phyloP scores from a whole-genome alignment of 805 yeast species.

The Kazachstania martiniae region DNA sequence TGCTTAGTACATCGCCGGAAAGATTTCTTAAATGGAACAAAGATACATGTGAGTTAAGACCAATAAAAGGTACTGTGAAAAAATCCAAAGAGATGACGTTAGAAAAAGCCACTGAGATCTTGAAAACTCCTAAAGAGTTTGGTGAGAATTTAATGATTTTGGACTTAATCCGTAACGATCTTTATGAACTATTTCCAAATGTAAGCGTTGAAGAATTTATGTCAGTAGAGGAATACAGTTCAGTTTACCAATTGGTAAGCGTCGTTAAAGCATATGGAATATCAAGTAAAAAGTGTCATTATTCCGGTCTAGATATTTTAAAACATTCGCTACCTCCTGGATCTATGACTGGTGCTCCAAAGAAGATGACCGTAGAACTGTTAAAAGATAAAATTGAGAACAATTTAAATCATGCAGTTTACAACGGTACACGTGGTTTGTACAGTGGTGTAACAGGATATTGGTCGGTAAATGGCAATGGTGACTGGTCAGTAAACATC shows the following conservation, averaged over 20 bases:
- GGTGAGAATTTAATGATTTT: constrained; percentile 97
- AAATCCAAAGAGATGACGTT: constrained; percentile 44
- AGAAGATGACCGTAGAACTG: constrained; percentile 80
- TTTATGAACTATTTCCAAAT: constrained; percentile 50
- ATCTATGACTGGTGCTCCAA: constrained; percentile 99
- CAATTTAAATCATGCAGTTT: constrained; percentile 25
- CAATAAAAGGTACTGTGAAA: constrained; percentile 91
- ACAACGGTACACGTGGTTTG: constrained; percentile 47
- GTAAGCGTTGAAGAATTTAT: constrained; percentile 73
- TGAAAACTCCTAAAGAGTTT: constrained; percentile 80
- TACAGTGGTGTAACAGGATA: constrained; percentile 95
- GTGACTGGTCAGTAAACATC: constrained; percentile 95
- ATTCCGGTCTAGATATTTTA: constrained; percentile 69
- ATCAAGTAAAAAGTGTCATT: constrained; percentile 12
- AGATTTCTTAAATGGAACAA: constrained; percentile 75
- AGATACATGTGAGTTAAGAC: constrained; percentile 65
- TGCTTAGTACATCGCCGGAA: constrained; percentile 90
- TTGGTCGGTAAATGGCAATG: constrained; percentile 78
- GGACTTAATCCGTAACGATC: constrained; percentile 87
- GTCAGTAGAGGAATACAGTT: constrained; percentile 85
- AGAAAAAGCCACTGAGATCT: constrained; percentile 49
- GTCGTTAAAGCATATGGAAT: constrained; percentile 57
- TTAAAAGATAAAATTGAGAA: constrained; percentile 36
- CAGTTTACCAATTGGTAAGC: constrained; percentile 86
- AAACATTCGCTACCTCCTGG: constrained; percentile 88